Conservation (phyloP, 371 early-diverging fungal species). For the Mucor lusitanicus region DNA sequence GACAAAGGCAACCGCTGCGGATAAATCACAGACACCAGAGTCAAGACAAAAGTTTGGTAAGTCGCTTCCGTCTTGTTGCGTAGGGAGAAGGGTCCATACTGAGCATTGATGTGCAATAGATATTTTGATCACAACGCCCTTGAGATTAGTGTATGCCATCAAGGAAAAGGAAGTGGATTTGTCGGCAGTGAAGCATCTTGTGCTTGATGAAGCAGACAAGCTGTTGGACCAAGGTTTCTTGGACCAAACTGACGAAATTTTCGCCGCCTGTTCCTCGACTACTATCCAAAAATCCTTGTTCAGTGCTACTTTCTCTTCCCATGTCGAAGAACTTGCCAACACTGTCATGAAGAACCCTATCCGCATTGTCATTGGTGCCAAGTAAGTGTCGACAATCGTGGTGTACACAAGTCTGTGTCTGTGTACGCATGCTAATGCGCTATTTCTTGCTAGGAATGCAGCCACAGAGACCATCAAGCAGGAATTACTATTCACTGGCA, state of each 20-base stretch:
- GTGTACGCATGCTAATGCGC: conserved; percentile 74
- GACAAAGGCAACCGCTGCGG: conserved; percentile 72
- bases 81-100: background rate
- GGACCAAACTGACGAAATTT: conserved; percentile 87
- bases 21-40: conserved; percentile 67
- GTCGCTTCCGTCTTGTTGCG: background rate
- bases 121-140: conserved; percentile 89
- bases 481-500: conserved; percentile 88
- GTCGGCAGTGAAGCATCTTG: conserved; percentile 67
- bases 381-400: conserved; percentile 41
- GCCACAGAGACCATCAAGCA: conserved; percentile 93
- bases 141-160: conserved; percentile 88
- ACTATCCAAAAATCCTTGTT: conserved; percentile 85
- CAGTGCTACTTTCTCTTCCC: conserved; percentile 93
- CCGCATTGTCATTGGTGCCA: conserved; percentile 87
- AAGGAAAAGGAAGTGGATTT: conserved; percentile 80
- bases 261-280: conserved; percentile 81
- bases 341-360: conserved; percentile 90
- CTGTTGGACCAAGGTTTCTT: conserved; percentile 90
- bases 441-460: conserved; percentile 80
- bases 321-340: conserved; percentile 88
- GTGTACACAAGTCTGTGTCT: conserved; percentile 68
- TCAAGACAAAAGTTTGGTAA: conserved; percentile 72
- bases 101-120: conserved; percentile 41
- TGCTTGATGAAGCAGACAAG: conserved; percentile 95